Percentiles rank a stretch among this genome's conserved stretches.
phyloP scores from a whole-genome alignment of 768 basidiomycete species.

The Russula lepida region DNA sequence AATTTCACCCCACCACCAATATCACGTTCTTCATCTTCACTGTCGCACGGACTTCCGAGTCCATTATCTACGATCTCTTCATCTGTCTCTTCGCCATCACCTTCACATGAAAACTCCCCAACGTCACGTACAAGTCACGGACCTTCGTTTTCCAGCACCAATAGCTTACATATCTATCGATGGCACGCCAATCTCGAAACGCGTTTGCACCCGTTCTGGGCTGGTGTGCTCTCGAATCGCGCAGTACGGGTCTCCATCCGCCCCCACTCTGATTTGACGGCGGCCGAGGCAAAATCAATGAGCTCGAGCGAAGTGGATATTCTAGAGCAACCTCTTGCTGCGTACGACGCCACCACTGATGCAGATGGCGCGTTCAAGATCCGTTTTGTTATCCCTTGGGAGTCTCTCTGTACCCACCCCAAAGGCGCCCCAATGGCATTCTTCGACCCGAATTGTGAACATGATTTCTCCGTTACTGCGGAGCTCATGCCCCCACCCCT shows the following conservation, averaged over 20 bases:
- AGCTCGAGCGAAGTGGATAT: constrained; percentile 1
- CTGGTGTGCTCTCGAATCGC: constrained; percentile 56
- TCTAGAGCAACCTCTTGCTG: constrained; percentile 36
- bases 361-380: constrained; percentile 68
- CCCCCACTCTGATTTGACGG: constrained; percentile 29
- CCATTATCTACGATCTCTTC: constrained; percentile 9
- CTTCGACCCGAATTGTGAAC: constrained; percentile 35
- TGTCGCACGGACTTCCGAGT: not conserved
- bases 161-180: constrained; percentile 34
- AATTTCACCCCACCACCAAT: constrained; percentile 10
- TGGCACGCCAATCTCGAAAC: constrained; percentile 70
- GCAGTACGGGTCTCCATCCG: constrained; percentile 57
- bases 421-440: constrained; percentile 48
- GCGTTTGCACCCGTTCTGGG: constrained; percentile 76
- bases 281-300: constrained; percentile 25
- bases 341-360: constrained; percentile 45
- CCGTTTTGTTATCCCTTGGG: constrained; percentile 58
- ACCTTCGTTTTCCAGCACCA: not conserved
- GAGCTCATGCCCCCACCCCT: constrained; percentile 38
- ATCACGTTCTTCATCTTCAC: not conserved
- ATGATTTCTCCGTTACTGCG: constrained; percentile 48
- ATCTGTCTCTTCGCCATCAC: not conserved
- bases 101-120: constrained; percentile 5
- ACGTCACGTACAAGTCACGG: not conserved
- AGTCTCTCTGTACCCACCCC: constrained; percentile 55